Evolutionary conservation across 306 rosid species (phyloP).

Genomic region (Canavalia gladiata): DNA sequence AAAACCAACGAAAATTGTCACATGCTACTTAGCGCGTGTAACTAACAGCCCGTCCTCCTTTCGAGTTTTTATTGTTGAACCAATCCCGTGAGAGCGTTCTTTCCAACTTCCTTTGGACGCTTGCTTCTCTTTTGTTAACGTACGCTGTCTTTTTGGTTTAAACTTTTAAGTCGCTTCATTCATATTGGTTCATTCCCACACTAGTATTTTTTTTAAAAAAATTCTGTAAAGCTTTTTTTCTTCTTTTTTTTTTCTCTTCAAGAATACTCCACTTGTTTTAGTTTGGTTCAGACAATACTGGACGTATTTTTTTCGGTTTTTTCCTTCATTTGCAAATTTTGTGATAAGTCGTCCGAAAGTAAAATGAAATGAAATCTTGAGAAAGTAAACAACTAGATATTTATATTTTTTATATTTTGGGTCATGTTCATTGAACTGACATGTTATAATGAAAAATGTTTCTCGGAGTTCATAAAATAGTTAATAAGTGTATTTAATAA

Average conservation of each 20-base stretch:
- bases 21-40: background rate
- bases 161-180: constrained; percentile 38
- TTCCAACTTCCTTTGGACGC: accelerated
- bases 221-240: background rate
- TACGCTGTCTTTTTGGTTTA: constrained; percentile 12
- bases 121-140: background rate
- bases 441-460: constrained; percentile 2
- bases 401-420: background rate
- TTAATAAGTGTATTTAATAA: background rate
- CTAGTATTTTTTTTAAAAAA: background rate
- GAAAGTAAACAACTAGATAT: background rate
- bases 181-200: constrained; percentile 45
- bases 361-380: background rate
- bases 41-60: background rate
- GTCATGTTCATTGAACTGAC: constrained; percentile 40
- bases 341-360: background rate
- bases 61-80: background rate
- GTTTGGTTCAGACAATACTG: constrained; percentile 32
- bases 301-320: constrained; percentile 2
- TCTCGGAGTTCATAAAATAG: background rate
- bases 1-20: background rate
- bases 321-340: background rate
- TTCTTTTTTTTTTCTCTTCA: background rate
- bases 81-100: constrained; percentile 23
- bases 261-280: constrained; percentile 15